A percentile compares a stretch with the other conserved stretches of the same genome.
Evolutionary conservation across 2,329 filamentous ascomycete genomes (phyloP).

Genomic region (Fusarium pseudoanthophilum): DNA sequence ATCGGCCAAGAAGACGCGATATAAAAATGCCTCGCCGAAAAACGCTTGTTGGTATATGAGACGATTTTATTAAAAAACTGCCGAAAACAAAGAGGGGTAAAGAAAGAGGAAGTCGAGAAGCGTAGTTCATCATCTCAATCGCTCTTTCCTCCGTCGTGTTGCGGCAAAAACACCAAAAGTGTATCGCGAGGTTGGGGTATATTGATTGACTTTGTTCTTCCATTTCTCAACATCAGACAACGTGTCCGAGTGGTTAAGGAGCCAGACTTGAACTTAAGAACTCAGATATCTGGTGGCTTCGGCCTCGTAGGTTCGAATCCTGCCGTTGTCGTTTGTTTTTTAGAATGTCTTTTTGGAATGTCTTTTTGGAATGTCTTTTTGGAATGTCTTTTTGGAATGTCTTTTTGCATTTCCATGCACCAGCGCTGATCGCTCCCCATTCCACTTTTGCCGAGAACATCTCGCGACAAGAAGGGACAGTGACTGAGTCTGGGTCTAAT

Average conservation of each 20-base stretch:
- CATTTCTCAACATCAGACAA: not conserved
- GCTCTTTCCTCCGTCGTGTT: not conserved
- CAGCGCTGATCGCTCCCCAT: not conserved
- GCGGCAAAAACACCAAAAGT: not conserved
- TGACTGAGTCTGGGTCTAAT: not conserved
- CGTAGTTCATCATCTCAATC: not conserved
- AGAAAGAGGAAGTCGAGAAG: not conserved
- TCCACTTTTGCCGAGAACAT: not conserved
- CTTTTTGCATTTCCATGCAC: not conserved
- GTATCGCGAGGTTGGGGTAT: not conserved
- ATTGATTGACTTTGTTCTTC: rapidly evolving
- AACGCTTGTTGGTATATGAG: not conserved
- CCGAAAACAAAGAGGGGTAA: not conserved
- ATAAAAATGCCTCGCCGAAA: not conserved
- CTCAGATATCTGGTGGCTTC: slow-evolving; percentile 17
- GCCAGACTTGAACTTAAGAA: slow-evolving; percentile 5
- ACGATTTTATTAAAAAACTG: not conserved
- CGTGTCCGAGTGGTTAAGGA: slow-evolving; percentile 26
- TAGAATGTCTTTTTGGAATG: too few relatives aligned
- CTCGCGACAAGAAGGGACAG: not conserved
- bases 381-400: too few relatives aligned
- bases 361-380: too few relatives aligned
- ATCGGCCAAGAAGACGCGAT: not conserved
- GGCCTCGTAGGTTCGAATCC: slow-evolving; percentile 21
- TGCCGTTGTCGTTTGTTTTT: slow-evolving; percentile 12